phyloP scores from a whole-genome alignment of 2,329 filamentous ascomycete genomes.

The Stenocarpella maydis region DNA sequence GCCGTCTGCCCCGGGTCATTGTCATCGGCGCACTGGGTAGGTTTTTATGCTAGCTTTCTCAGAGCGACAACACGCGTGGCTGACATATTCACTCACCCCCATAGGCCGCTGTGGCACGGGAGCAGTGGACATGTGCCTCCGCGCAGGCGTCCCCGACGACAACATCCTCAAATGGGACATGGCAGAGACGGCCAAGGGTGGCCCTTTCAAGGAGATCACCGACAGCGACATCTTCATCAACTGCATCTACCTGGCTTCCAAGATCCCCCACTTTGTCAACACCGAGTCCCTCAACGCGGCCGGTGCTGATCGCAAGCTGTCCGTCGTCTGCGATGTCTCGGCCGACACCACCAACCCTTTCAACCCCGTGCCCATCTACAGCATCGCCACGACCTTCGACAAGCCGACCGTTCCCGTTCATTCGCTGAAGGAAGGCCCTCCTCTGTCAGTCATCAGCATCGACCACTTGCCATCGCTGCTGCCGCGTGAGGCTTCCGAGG shows the following conservation, averaged over 20 bases:
- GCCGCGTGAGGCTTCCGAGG: conserved; percentile 86
- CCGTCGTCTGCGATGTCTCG: conserved; percentile 81
- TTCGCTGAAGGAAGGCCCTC: conserved; percentile 62
- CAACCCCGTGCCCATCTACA: conserved; percentile 81
- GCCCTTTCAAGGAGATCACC: conserved; percentile 81
- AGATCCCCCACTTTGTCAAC: conserved; percentile 85
- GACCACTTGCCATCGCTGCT: conserved; percentile 86
- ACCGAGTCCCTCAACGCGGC: conserved; percentile 71
- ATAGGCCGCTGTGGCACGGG: conserved; percentile 85
- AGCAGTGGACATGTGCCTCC: conserved; percentile 80
- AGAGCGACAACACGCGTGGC: neutral
- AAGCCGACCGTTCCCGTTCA: conserved; percentile 84
- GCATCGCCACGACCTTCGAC: conserved; percentile 84
- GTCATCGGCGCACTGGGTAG: conserved; percentile 72
- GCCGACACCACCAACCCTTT: conserved; percentile 78
- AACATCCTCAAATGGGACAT: conserved; percentile 78
- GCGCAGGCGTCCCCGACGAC: conserved; percentile 74
- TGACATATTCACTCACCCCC: neutral
- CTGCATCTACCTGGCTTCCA: conserved; percentile 84
- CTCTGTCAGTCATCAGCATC: conserved; percentile 84
- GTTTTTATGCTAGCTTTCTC: neutral
- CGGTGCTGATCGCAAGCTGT: conserved; percentile 69
- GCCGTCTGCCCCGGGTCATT: conserved; percentile 75
- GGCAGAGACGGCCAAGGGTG: conserved; percentile 77
- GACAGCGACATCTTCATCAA: conserved; percentile 83